Evolutionary conservation across 805 yeast species (phyloP), one percentile per base, ranked within the genome.

Genomic region (Barnettozyma salicaria): DNA sequence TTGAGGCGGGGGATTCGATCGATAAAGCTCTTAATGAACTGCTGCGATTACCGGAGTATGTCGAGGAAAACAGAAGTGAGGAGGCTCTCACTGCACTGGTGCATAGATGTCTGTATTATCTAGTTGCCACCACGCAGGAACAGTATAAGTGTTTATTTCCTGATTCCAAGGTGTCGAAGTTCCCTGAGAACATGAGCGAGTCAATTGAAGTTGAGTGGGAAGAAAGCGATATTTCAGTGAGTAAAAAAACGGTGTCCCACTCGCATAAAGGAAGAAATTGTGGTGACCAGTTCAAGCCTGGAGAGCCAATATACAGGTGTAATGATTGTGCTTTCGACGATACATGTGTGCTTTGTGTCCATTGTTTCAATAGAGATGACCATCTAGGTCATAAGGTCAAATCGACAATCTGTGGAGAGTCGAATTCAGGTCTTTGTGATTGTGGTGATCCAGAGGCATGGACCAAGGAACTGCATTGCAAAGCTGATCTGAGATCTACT

Each of bases 361-460:
- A 76, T 47, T 84, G 95, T 55, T 84, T 81, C 61, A 79, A 80
- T 54, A 69, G 72, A 37, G 70, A 70, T 5, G 86, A 81, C 49
- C 95, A 84, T 55, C 53, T 59, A 11, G 78, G 69, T 36, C 95
- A 84, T 52, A 74, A 74, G 42, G 83, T 84, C 7, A 60, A 67
- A 6, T 36, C 43, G 2, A 20, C 68, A 70, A 37, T 74, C 67
- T 53, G 64, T 12, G 26, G 42, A 1, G 45, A 38, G 1, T 6
- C 27, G 3, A 52, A 50, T 32, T 36, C 5, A 37, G 85, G 89
- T 17, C 40, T 55, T 17, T 55, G 59, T 27, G 96, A 86, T 50
- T 86, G 96, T 56, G 95, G 96, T 7, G 95, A 87, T 52, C 78
- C 82, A 0, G 95, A 85, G 52, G 95, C 95, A 0, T 83, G 85